Conservation (phyloP, 305 asterid genomes). For the Striga hermonthica region DNA sequence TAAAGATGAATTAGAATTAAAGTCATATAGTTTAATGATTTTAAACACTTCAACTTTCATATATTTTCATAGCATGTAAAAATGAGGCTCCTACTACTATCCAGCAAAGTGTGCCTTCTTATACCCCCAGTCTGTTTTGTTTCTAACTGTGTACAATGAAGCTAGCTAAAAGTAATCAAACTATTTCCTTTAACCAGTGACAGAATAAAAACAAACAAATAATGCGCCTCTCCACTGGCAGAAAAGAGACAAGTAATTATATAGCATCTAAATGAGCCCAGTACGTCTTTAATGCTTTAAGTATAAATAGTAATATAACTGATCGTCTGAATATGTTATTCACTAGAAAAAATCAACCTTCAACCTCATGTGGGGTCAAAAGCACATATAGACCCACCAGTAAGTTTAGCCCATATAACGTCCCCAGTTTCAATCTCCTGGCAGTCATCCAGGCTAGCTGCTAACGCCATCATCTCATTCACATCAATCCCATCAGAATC, state of each 20-base stretch:
- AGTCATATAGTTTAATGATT: neutral
- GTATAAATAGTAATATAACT: slow-evolving; percentile 19
- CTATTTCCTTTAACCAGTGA: neutral
- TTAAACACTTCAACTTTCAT: neutral
- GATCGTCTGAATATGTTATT: slow-evolving; percentile 13
- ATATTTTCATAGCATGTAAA: too few relatives aligned
- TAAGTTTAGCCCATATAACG: slow-evolving; percentile 95
- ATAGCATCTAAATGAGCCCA: slow-evolving; percentile 19
- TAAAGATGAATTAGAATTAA: neutral
- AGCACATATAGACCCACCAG: slow-evolving; percentile 57
- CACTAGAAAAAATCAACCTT: slow-evolving; percentile 26
- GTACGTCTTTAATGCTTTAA: slow-evolving; percentile 18
- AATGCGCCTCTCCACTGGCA: neutral
- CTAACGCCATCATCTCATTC: slow-evolving; percentile 83
- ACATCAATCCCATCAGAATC: slow-evolving; percentile 74
- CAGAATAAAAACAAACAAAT: neutral
- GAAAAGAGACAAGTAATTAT: slow-evolving; percentile 6
- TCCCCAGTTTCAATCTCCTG: slow-evolving; percentile 86
- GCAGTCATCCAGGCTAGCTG: slow-evolving; percentile 75
- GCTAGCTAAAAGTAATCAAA: neutral
- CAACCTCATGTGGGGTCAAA: slow-evolving; percentile 25
- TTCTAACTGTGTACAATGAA: neutral
- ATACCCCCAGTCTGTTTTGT: neutral
- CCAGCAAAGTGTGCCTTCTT: neutral
- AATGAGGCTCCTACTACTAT: too few relatives aligned